Evolutionary conservation across 345 rosid species (phyloP).

Genomic region (Pistacia vera): DNA sequence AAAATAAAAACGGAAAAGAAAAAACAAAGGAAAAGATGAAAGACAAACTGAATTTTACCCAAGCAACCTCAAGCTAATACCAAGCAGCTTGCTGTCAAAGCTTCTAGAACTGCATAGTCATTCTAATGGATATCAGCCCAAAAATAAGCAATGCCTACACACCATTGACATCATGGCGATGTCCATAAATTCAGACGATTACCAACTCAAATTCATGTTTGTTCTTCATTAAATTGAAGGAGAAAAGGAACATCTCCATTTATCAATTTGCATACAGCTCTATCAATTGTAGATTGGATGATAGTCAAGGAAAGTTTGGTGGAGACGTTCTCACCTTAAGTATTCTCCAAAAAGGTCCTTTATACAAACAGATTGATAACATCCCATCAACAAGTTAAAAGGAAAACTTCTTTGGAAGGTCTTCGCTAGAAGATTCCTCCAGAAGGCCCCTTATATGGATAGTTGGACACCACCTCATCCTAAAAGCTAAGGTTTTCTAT

Average conservation of each 20-base stretch:
- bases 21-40: not conserved
- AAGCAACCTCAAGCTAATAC: not conserved
- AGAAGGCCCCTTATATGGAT: not conserved
- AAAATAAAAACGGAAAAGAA: not conserved
- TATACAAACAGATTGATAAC: not conserved
- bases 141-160: not conserved
- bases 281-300: not conserved
- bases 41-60: not conserved
- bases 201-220: not conserved
- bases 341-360: not conserved
- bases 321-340: not conserved
- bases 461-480: not conserved
- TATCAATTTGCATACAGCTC: not conserved
- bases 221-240: not conserved
- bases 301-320: not conserved
- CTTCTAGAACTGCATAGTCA: not conserved
- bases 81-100: slow-evolving; percentile 1
- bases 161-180: not conserved
- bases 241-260: not conserved
- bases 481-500: not conserved
- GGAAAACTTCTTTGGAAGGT: not conserved
- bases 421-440: not conserved
- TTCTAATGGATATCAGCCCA: not conserved
- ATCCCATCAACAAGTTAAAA: not conserved
- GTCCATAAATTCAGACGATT: not conserved